These are phyloP conservation scores for Clausena lansium DNA, from an alignment of 345 rosid genomes.

Conservation along the genomic window DNA sequence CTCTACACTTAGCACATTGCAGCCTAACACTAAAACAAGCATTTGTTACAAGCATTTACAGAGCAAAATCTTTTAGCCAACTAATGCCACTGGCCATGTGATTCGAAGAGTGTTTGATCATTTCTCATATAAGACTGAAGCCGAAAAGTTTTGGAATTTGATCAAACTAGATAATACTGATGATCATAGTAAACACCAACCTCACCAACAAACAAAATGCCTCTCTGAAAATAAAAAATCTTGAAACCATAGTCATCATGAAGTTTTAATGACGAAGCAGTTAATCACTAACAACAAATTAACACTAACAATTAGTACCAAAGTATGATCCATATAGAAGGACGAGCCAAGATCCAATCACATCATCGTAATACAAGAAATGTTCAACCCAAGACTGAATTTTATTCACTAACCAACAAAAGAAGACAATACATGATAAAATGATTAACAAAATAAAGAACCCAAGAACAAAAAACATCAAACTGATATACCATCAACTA, in stretches of 20 bases:
- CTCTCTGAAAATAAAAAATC: neutral
- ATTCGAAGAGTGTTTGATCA: conserved; percentile 2
- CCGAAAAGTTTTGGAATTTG: neutral
- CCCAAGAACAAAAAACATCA: neutral
- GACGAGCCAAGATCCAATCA: conserved; percentile 5
- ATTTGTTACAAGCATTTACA: neutral
- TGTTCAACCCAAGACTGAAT: neutral
- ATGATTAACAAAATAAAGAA: neutral
- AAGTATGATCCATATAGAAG: neutral
- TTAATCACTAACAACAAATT: neutral
- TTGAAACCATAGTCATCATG: neutral
- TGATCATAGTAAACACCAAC: neutral
- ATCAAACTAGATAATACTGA: neutral
- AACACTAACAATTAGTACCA: neutral
- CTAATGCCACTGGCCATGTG: neutral
- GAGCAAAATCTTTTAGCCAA: neutral
- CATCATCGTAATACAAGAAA: neutral
- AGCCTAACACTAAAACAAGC: neutral
- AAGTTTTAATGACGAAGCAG: neutral
- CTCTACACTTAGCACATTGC: neutral
- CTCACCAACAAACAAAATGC: neutral
- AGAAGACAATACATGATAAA: neutral
- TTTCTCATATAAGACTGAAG: neutral
- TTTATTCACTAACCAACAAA: neutral
- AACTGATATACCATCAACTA: neutral